phyloP scores from a whole-genome alignment of 257 asterid genomes.

The Rehmannia glutinosa region DNA sequence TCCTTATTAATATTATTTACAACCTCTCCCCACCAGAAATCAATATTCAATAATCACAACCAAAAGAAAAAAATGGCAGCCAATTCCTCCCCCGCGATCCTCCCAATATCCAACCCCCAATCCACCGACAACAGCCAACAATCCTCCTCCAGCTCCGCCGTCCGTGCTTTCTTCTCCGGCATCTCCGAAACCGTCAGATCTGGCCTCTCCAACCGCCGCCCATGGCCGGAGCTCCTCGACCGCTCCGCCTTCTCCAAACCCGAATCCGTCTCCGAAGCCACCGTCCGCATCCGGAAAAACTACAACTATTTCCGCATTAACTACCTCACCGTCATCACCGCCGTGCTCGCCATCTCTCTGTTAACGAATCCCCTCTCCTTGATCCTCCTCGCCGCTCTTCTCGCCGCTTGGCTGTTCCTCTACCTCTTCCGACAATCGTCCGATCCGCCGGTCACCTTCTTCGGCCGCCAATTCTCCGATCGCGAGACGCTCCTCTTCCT shows the following conservation, averaged over 20 bases:
- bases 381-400: background rate
- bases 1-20: background rate
- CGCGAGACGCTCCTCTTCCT: background rate
- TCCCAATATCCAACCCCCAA: slow-evolving; percentile 54
- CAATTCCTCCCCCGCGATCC: slow-evolving; percentile 60
- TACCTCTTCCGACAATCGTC: background rate
- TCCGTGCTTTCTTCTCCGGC: background rate
- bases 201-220: background rate
- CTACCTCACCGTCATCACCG: background rate
- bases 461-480: background rate
- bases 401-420: slow-evolving; percentile 4
- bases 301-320: background rate
- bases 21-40: background rate
- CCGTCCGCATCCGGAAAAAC: background rate
- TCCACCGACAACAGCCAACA: slow-evolving; percentile 33
- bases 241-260: background rate
- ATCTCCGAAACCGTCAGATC: background rate
- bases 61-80: slow-evolving; percentile 31
- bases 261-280: background rate
- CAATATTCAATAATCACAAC: background rate
- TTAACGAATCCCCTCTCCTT: background rate
- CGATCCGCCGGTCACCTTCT: background rate
- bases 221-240: background rate
- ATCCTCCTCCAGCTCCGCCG: slow-evolving; percentile 9
- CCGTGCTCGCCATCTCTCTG: background rate